Conservation (phyloP, 176 grass and related monocot species). For the Rhipidocladum racemiflorum region DNA sequence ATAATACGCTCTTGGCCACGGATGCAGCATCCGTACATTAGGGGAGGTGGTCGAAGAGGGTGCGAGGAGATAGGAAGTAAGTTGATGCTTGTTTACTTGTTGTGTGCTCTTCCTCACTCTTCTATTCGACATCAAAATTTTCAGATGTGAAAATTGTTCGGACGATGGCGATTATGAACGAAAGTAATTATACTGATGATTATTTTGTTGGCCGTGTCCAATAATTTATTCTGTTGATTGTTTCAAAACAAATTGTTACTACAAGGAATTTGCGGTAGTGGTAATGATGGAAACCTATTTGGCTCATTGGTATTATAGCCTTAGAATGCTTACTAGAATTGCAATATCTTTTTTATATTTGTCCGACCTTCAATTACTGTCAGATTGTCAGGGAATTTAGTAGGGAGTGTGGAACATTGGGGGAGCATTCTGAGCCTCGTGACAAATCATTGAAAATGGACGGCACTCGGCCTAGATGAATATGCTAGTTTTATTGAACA, state of each 20-base stretch:
- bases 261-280: background rate
- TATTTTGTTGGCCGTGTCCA: background rate
- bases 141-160: constrained; percentile 30
- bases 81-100: constrained; percentile 31
- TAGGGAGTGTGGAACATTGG: background rate
- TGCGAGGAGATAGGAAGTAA: constrained; percentile 38
- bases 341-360: background rate
- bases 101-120: background rate
- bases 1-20: constrained; percentile 16
- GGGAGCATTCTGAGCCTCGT: background rate
- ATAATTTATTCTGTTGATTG: background rate
- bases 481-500: background rate
- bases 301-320: background rate
- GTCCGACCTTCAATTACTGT: background rate
- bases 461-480: background rate
- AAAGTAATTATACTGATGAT: constrained; percentile 22
- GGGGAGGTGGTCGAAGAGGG: constrained; percentile 1
- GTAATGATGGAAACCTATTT: background rate
- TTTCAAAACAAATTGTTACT: background rate
- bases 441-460: background rate
- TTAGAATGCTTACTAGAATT: background rate
- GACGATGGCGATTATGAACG: constrained; percentile 15
- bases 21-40: constrained; percentile 38
- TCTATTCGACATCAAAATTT: constrained; percentile 33
- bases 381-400: background rate